Percentiles rank a stretch among this genome's conserved stretches.
phyloP scores from a whole-genome alignment of 306 rosid species.

The Acacia confusa region DNA sequence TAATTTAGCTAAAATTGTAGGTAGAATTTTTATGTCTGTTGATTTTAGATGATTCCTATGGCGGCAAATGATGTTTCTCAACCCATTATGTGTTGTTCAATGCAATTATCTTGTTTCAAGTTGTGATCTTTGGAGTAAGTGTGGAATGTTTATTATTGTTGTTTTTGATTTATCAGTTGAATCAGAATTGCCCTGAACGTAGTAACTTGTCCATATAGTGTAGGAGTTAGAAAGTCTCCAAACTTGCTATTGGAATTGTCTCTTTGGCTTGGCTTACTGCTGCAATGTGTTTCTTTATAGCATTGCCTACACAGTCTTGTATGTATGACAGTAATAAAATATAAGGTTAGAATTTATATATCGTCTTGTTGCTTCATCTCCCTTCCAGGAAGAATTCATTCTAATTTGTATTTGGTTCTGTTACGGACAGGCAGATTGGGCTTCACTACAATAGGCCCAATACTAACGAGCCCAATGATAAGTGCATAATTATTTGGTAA shows the following conservation, averaged over 20 bases:
- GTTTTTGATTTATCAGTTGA: constrained; percentile 1
- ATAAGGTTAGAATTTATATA: constrained; percentile 57
- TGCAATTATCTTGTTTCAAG: constrained; percentile 65
- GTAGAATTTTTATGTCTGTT: not conserved
- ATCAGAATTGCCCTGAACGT: constrained; percentile 18
- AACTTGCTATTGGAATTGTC: constrained; percentile 56
- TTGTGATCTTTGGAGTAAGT: constrained; percentile 72
- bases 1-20: too few relatives aligned
- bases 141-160: constrained; percentile 3
- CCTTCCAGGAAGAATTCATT: not conserved
- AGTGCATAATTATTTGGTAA: too few relatives aligned
- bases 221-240: constrained; percentile 76
- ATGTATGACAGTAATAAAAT: constrained; percentile 73
- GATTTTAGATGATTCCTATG: constrained; percentile 86
- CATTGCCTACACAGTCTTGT: constrained; percentile 76
- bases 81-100: constrained; percentile 77
- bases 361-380: not conserved
- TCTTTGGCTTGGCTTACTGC: constrained; percentile 64
- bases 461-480: too few relatives aligned
- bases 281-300: constrained; percentile 77
- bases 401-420: not conserved
- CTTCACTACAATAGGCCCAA: too few relatives aligned
- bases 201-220: constrained; percentile 50
- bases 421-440: too few relatives aligned
- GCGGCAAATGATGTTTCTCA: constrained; percentile 96